Evolutionary conservation across 495 filamentous ascomycete species (phyloP).

Genomic region (Xylaria scruposa): DNA sequence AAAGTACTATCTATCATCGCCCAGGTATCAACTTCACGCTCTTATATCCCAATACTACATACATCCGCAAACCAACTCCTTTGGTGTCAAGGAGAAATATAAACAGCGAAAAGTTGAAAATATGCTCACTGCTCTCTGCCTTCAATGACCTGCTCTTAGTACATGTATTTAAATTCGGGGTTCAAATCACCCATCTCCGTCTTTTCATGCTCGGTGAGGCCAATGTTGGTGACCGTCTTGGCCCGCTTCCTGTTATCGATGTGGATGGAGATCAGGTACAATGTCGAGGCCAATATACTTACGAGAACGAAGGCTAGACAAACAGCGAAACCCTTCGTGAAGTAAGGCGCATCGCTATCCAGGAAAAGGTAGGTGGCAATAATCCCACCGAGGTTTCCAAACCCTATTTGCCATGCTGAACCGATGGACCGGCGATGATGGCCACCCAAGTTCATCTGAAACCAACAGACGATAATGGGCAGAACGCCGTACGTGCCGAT

Average conservation of each 20-base stretch:
- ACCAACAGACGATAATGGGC: slow-evolving; percentile 91
- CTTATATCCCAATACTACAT: not conserved
- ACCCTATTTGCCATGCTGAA: slow-evolving; percentile 87
- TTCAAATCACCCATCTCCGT: slow-evolving; percentile 72
- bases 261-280: slow-evolving; percentile 66
- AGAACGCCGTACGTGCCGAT: slow-evolving; percentile 71
- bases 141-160: slow-evolving; percentile 40
- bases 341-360: slow-evolving; percentile 70
- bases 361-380: slow-evolving; percentile 87
- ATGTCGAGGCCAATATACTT: slow-evolving; percentile 62
- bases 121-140: not conserved
- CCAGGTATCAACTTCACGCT: not conserved
- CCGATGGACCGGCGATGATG: slow-evolving; percentile 86
- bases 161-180: slow-evolving; percentile 67
- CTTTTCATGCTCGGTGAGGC: slow-evolving; percentile 76
- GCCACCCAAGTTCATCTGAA: slow-evolving; percentile 88
- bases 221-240: slow-evolving; percentile 55
- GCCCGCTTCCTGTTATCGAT: slow-evolving; percentile 72
- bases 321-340: slow-evolving; percentile 78
- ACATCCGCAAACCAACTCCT: not conserved
- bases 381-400: slow-evolving; percentile 95
- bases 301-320: slow-evolving; percentile 77
- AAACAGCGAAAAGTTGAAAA: not conserved
- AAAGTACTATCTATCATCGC: not conserved
- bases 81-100: not conserved